Conservation (phyloP, 805 yeast species). For the Kazachstania kunashirensis region DNA sequence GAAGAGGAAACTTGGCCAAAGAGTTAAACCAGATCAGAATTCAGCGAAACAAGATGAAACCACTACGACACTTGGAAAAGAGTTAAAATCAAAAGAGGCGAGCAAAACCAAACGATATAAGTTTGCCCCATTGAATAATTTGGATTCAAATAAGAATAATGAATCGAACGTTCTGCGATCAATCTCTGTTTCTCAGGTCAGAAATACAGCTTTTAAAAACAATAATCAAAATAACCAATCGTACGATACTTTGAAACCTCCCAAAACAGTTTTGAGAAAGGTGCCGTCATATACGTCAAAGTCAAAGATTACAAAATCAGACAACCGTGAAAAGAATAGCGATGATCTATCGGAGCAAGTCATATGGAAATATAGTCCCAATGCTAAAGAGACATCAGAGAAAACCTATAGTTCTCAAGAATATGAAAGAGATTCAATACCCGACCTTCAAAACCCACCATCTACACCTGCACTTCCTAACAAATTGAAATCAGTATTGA, state of each 20-base stretch:
- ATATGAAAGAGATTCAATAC: conserved; percentile 1
- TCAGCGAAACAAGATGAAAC: too few relatives aligned
- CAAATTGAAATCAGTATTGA: conserved; percentile 19
- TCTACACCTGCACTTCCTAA: conserved; percentile 26
- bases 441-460: conserved; percentile 15
- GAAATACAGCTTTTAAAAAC: conserved; percentile 14
- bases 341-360: conserved; percentile 23
- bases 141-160: conserved; percentile 5
- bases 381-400: conserved; percentile 9
- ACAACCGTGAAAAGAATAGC: conserved; percentile 2
- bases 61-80: background rate
- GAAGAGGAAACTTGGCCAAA: conserved; percentile 11
- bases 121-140: conserved; percentile 24
- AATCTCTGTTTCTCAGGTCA: conserved; percentile 24
- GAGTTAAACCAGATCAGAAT: background rate
- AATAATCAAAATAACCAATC: background rate
- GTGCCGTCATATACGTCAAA: conserved; percentile 2
- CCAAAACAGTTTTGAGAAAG: background rate
- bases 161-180: conserved; percentile 17
- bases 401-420: conserved; percentile 12
- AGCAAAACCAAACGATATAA: conserved; percentile 16
- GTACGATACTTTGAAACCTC: background rate
- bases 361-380: conserved; percentile 27
- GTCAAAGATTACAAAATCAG: background rate
- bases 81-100: background rate